phyloP scores from a whole-genome alignment of 176 grass and related monocot genomes.

The Oryza longistaminata region DNA sequence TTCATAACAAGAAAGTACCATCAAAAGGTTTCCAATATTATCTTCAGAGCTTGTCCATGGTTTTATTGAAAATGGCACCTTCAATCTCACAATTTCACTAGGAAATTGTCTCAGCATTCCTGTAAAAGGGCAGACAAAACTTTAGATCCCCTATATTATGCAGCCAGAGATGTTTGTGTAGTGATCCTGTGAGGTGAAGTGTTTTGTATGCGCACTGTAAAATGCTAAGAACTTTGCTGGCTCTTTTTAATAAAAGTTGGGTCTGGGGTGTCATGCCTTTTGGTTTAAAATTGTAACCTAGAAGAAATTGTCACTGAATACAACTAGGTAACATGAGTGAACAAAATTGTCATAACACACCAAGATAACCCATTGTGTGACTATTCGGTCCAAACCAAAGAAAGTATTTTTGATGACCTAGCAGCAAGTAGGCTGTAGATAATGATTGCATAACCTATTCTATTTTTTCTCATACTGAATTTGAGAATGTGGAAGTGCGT shows the following conservation, averaged over 20 bases:
- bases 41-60: constrained; percentile 84
- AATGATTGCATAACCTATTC: constrained; percentile 8
- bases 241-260: neutral
- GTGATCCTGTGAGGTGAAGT: neutral
- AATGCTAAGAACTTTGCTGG: neutral
- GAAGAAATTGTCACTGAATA: neutral
- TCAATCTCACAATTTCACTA: constrained; percentile 57
- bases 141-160: neutral
- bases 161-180: neutral
- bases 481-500: neutral
- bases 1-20: constrained; percentile 48
- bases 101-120: constrained; percentile 82
- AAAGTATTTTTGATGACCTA: neutral
- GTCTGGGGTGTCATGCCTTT: neutral
- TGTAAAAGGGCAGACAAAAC: constrained; percentile 33
- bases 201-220: neutral
- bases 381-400: constrained; percentile 25
- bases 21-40: constrained; percentile 90
- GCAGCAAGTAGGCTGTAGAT: constrained; percentile 2
- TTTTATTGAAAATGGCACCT: constrained; percentile 72
- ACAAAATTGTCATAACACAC: neutral
- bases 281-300: neutral
- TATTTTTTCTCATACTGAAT: neutral
- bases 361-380: neutral
- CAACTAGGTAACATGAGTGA: neutral